Evolutionary conservation across 2,329 filamentous ascomycete species (phyloP).

Genomic region (Bipolaris victoriae): DNA sequence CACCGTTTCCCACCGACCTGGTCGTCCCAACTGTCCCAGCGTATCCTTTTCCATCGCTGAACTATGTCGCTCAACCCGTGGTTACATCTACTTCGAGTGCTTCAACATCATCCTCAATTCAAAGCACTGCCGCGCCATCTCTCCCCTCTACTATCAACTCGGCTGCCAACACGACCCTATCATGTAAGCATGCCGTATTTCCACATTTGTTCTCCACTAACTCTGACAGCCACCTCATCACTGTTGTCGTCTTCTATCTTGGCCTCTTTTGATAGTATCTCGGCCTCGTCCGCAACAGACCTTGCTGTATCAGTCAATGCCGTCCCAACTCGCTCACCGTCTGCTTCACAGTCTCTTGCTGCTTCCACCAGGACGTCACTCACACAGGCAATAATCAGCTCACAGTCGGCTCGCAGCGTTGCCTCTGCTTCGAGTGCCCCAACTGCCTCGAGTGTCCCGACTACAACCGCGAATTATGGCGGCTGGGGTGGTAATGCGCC

Average conservation of each 20-base stretch:
- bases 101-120: slow-evolving; percentile 13
- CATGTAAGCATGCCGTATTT: slow-evolving; percentile 10
- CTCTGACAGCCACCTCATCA: slow-evolving; percentile 9
- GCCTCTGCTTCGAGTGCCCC: slow-evolving; percentile 20
- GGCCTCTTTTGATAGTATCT: slow-evolving; percentile 6
- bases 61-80: slow-evolving; percentile 14
- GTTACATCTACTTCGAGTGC: slow-evolving; percentile 12
- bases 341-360: slow-evolving; percentile 9
- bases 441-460: slow-evolving; percentile 15
- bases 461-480: slow-evolving; percentile 17
- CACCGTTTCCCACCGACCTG: slow-evolving; percentile 45
- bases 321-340: slow-evolving; percentile 13
- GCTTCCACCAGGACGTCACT: slow-evolving; percentile 20
- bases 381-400: slow-evolving; percentile 18
- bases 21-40: slow-evolving; percentile 37
- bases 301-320: slow-evolving; percentile 5
- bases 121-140: slow-evolving; percentile 12
- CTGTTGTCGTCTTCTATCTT: slow-evolving; percentile 4
- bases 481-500: slow-evolving; percentile 23
- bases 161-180: slow-evolving; percentile 24
- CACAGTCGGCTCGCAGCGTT: slow-evolving; percentile 14
- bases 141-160: slow-evolving; percentile 6
- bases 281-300: slow-evolving; percentile 7
- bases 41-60: slow-evolving; percentile 42
- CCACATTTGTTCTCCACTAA: not conserved